Base-by-base conservation (phyloP, 305 asterid genomes). In the Fraxinus greggii region DNA sequence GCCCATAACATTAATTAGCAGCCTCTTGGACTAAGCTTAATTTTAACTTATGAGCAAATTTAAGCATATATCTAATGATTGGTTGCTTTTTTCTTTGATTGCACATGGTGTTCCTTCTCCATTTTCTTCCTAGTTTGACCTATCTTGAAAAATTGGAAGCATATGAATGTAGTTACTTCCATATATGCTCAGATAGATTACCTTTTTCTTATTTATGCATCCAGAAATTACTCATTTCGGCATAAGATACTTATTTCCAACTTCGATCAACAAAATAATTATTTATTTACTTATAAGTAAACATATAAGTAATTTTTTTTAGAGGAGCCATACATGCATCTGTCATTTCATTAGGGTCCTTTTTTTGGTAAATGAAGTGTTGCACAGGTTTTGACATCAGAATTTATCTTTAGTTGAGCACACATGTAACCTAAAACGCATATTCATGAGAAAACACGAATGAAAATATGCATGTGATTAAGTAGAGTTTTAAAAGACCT, bases 401-500 rank as follows among this genome's bases (percentile, higher is more conserved):
- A 61, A 24, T 23, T 61, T 61, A 61, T 21, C 45, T 40, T 36
- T 29, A 36, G 78, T 38, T 65, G 17, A 65, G 35, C 73, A 65
- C 33, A 65, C 8, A 5, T 65, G 19, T 65, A 26, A 65, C 5
- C 33, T 9, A 63, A 63, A 26, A 63, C 7, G n/a, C 5, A 63
- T 63, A 24, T 63, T 10, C 32, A 23, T n/a, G 42, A 56, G 15
- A 69, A 56, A 17, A 54, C 51, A 65, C 5, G 7, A 69, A 74
- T 2, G 15, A 10, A 7, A 56, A 70, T 7, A 28, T 67, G 74
- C 12, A 82, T 38, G 61, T 9, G 21, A 5, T 78, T 26, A 24
- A 33, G 19, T 1, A 29, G 3, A 65, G 75, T 42, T 81, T 85
- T 36, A 26, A 86, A 92, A 5, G 13, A 97, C 99, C 99, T 91